phyloP scores from a whole-genome alignment of 2,329 filamentous ascomycete genomes.

The Verticillium nonalfalfae region DNA sequence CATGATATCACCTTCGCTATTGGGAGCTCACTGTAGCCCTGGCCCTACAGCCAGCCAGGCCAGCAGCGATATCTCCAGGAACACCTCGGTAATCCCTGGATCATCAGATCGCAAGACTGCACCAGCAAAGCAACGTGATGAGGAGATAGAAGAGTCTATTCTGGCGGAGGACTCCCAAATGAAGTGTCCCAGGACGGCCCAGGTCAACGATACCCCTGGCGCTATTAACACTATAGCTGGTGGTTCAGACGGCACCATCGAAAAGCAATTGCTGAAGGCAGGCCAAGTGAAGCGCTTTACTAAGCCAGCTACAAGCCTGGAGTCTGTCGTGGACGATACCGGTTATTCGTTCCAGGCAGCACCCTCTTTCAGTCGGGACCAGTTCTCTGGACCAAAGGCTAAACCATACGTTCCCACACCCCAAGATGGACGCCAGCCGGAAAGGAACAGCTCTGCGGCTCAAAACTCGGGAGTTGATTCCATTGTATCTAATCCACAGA shows the following conservation, averaged over 20 bases:
- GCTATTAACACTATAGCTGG: too few relatives aligned
- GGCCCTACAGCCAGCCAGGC: not conserved
- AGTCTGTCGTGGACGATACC: not conserved
- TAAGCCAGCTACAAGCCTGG: not conserved
- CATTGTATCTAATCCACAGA: not conserved
- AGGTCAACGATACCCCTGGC: too few relatives aligned
- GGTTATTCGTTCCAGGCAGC: not conserved
- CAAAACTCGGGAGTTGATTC: too few relatives aligned
- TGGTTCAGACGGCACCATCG: too few relatives aligned
- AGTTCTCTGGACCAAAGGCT: conserved; percentile 5
- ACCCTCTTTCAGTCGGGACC: conserved; percentile 1
- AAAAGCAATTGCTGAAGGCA: too few relatives aligned
- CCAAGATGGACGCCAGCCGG: too few relatives aligned
- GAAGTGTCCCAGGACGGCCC: too few relatives aligned
- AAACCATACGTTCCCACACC: not conserved
- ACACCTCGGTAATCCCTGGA: not conserved
- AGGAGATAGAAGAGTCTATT: not conserved
- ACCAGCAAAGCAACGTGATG: not conserved
- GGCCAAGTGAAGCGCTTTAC: not conserved
- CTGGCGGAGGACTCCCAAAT: not conserved
- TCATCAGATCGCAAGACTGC: not conserved
- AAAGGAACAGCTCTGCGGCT: too few relatives aligned
- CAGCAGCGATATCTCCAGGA: not conserved
- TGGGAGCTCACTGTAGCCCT: not conserved
- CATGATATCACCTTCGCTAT: not conserved